phyloP scores from a whole-genome alignment of 306 rosid genomes.

The barrel medic (Medicago truncatula) region MtrunA17r5.0-ANR NC_053042.1:9391001-9391500 shows the following conservation, averaged over 20 bases:
- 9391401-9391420: not conserved
- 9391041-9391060: not conserved
- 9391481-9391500: not conserved
- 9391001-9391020: not conserved
- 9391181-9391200: not conserved
- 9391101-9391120: not conserved
- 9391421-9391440: not conserved
- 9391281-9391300: not conserved
- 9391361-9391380: not conserved
- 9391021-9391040: not conserved
- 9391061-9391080: not conserved
- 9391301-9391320: not conserved
- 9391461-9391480: not conserved
- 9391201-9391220: not conserved
- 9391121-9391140: not conserved
- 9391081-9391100: not conserved
- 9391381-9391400: not conserved
- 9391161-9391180: constrained; percentile 9
- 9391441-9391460: not conserved
- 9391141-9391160: not conserved
- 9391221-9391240: not conserved
- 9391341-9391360: constrained; percentile 5
- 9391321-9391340: not conserved
- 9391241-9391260: not conserved
- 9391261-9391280: not conserved